Conservation (phyloP, 805 yeast species). For the Debaryomyces hansenii region DNA sequence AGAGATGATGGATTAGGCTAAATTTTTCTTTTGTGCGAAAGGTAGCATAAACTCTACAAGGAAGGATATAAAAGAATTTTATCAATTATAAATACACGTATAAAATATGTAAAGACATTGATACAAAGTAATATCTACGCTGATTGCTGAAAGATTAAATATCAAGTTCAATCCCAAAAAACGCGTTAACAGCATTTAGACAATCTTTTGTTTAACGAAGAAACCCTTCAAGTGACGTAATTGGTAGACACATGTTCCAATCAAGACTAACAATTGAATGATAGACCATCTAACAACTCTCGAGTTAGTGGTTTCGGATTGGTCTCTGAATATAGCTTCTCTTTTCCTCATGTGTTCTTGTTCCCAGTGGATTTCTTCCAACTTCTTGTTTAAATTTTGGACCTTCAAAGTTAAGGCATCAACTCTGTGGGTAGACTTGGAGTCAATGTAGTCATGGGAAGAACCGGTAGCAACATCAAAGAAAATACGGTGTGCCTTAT, state of each 20-base stretch:
- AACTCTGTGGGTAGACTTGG: slow-evolving; percentile 55
- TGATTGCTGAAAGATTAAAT: no score
- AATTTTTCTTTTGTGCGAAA: no score
- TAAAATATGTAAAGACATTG: no score
- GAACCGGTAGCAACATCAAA: slow-evolving; percentile 74
- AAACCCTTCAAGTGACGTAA: slow-evolving; percentile 73
- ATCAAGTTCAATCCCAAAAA: no score
- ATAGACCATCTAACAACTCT: slow-evolving; percentile 74
- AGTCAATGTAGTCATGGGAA: slow-evolving; percentile 59
- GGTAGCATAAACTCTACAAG: no score
- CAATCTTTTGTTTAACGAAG: slow-evolving; percentile 84
- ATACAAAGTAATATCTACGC: no score
- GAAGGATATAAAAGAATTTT: no score
- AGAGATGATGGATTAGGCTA: background rate
- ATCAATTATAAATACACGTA: no score
- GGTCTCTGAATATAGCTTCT: slow-evolving; percentile 76
- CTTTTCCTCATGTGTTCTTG: slow-evolving; percentile 64
- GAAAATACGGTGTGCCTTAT: slow-evolving; percentile 63
- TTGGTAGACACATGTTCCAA: slow-evolving; percentile 73
- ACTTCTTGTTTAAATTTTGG: slow-evolving; percentile 38
- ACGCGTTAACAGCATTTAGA: slow-evolving; percentile 33
- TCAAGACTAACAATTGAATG: slow-evolving; percentile 66
- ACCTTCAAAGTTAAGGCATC: slow-evolving; percentile 40
- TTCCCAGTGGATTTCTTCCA: slow-evolving; percentile 42
- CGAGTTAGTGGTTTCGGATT: slow-evolving; percentile 72